Evolutionary conservation across 2,329 filamentous ascomycete species (phyloP), one percentile per base, ranked within the genome.

Genomic region (Fusarium begoniae): DNA sequence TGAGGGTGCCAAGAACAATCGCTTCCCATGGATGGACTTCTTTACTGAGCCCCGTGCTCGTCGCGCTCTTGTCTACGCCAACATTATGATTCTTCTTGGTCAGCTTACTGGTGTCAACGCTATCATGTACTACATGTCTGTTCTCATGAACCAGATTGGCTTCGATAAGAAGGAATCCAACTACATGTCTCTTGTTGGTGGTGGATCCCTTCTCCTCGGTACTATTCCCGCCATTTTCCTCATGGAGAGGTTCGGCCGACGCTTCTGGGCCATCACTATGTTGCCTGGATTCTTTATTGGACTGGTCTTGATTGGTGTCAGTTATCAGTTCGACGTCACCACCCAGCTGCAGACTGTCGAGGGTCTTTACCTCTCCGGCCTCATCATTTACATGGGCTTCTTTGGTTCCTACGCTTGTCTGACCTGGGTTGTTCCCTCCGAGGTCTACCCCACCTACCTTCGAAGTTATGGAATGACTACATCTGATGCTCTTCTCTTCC

Each of bases 151-250:
- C 56, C 87, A 91, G 76, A 90, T 94, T 48, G 91, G 91, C 18
- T 94, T 94, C 81, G 81, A 90, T 75, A 81, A 87, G 13, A 86
- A 88, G 66, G 81, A 91, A 56, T 83, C 90, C 22, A 92, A 91
- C 67, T 94, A 93, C 85, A 94, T 94, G 92, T 93, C 91, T 0
- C 86, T 93, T 1, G 91, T 94, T 20, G 92, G 92, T 7, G 91
- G 92, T 32, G 91, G 90, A 8, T 84, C 91, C 0, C 86, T 94
- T 2, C 85, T 94, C 1, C 75, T 94, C 22, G 91, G 91, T 28
- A 91, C 91, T 0, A 90, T 93, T 40, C 91, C 91, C 0, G 91
- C 90, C 1, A 89, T 92, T 63, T 86, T 93, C 79, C 88, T 89
- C 72, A 94, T 94, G 92, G 92, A 94, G 78, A 88, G 85, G 6